Base-by-base conservation (phyloP, 1,284 basidiomycete genomes). In the Cutaneotrichosporon sp. region DNA sequence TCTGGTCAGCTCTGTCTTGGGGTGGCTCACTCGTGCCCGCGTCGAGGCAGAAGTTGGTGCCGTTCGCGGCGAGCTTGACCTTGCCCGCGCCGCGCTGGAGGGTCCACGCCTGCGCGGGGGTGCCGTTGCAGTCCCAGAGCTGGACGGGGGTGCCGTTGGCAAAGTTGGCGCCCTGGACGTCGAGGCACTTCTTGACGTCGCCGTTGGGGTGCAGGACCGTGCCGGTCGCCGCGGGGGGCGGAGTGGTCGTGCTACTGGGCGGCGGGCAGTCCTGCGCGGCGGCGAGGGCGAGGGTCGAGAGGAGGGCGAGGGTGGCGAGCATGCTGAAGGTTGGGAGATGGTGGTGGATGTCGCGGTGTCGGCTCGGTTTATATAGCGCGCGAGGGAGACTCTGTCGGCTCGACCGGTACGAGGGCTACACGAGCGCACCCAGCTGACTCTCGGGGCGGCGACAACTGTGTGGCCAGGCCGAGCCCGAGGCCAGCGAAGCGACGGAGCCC, bases 1-100 rank as follows among this genome's bases (percentile, higher is more conserved):
- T 43, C 58, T 65, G 13, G 14, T n/a, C 25, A 45, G 24, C 29
- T 16, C 27, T 1, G 4, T 10, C 2, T 7, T 45, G 22, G 5
- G 36, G 46, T 24, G 27, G 3, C 63, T 20, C 11, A 64, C 60
- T 62, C 9, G 59, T 51, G 4, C 66, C 64, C 1, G 73, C 69
- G 58, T 73, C 73, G 25, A 73, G 64, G 60, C 74, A 76, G 56
- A 60, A 71, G 65, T 74, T 67, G 29, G 65, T 68, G 22, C 68
- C 67, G 47, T 50, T 50, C 25, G 25, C 25, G 1, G 69, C 67
- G 24, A 74, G 58, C 54, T 68, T 64, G 43, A 72, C 63, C 18
- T 58, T 29, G 38, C 69, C 71, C 20, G 63, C 53, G 31, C 60
- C 62, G 31, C 68, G 50, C 31, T 56, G 59, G 46, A 68, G 31